Base-by-base conservation (phyloP, 116 monocot genomes). In the Posidonia oceanica region DNA sequence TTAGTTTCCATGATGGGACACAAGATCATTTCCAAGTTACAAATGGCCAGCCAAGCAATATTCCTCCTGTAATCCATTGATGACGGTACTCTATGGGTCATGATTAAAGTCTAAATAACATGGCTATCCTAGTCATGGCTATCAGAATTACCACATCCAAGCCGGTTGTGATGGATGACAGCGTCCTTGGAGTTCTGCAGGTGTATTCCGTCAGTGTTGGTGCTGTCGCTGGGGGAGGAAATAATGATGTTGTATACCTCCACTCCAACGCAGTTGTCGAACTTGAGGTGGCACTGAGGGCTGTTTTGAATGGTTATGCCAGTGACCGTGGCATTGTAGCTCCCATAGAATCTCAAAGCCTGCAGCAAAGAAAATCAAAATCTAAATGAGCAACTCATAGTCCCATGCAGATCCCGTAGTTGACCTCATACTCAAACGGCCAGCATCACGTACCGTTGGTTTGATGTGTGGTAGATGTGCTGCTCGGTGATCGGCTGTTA, bases 121-220 rank as follows among this genome's bases (percentile, higher is more conserved):
- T 29, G 36, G 11, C 23, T 39, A 15, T 64, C 37, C 1, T 29
- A 17, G 15, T 29, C 12, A 64, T n/a, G 36, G 63, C 7, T 36
- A 5, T 42, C 23, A 14, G 23, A 64, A 41, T 70, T 88, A 88
- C 88, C 88, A 42, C 88, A 88, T 16, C 64, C 75, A 16, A 88
- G 64, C 59, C 73, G 51, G 21, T 48, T 57, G 61, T 86, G 66
- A 72, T 88, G 88, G 68, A 93, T 84, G 52, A 52, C 41, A 42
- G 84, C 93, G 55, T 74, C 68, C 41, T 39, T 69, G 69, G 88
- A 88, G 76, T 93, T 86, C 69, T 93, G 87, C 37, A 93, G 79
- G 71, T 93, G 93, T 48, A 93, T 93, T 55, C 93, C 93, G 57
- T 93, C 93, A 0, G 93, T 93, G 76, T 93, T 89, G 54, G 73